phyloP scores from a whole-genome alignment of 2,329 filamentous ascomycete species.

The Mycosphaerelloides madeirae region DNA sequence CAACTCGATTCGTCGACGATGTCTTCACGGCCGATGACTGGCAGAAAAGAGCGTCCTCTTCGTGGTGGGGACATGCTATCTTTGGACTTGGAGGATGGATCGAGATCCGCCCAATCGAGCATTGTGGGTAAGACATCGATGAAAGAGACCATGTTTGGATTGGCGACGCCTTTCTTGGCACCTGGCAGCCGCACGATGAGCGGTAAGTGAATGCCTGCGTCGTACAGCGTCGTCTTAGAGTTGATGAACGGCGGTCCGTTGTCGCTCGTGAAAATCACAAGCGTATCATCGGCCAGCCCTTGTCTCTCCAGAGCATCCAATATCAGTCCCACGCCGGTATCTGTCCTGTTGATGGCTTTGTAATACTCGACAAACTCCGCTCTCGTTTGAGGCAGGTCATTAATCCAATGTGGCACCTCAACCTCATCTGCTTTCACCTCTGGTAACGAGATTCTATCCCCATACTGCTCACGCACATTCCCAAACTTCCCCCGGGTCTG shows the following conservation, averaged over 20 bases:
- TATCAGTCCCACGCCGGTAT: conserved; percentile 41
- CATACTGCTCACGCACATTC: conserved; percentile 34
- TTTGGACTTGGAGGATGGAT: not conserved
- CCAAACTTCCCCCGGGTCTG: conserved; percentile 40
- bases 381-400: conserved; percentile 38
- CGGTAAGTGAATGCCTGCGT: conserved; percentile 44
- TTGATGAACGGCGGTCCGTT: conserved; percentile 50
- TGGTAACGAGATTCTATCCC: conserved; percentile 6
- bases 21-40: conserved; percentile 27
- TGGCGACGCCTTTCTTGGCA: conserved; percentile 26
- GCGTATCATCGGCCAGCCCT: conserved; percentile 35
- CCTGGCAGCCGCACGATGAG: conserved; percentile 40
- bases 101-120: conserved; percentile 38
- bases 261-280: conserved; percentile 47
- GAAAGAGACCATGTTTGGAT: conserved; percentile 44
- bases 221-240: conserved; percentile 49
- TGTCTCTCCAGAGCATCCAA: conserved; percentile 32
- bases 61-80: conserved; percentile 15
- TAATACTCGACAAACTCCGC: conserved; percentile 42
- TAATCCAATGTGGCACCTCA: conserved; percentile 40
- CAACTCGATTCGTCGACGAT: conserved; percentile 26
- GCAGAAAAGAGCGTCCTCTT: conserved; percentile 38
- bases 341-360: conserved; percentile 38
- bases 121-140: conserved; percentile 46
- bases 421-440: conserved; percentile 32